These are phyloP conservation scores for Diaporthe sp. DNA, from an alignment of 2,329 filamentous ascomycete genomes.

Conservation along the genomic window DNA sequence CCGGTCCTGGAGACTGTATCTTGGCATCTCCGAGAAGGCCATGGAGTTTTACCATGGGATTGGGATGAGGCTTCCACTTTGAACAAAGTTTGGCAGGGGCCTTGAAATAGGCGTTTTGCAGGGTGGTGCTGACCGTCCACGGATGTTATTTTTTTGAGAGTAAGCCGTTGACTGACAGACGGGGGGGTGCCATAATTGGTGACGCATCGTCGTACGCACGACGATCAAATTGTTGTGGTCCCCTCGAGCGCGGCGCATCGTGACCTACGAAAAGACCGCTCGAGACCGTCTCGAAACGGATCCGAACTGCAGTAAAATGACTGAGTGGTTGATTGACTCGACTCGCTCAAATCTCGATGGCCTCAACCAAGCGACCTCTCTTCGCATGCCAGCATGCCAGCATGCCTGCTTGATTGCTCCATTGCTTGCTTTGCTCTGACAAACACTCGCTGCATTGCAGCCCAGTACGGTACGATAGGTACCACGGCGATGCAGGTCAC, in stretches of 20 bases:
- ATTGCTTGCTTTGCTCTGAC: conserved; percentile 9
- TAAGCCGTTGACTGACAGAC: not conserved
- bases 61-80: not conserved
- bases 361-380: not conserved
- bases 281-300: conserved; percentile 7
- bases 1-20: not conserved
- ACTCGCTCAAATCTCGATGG: conserved; percentile 26
- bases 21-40: conserved; percentile 5
- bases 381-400: not conserved
- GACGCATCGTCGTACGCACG: conserved; percentile 9
- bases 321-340: conserved; percentile 7
- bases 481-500: conserved; percentile 1
- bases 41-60: conserved; percentile 6
- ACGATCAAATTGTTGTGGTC: conserved; percentile 4
- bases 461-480: not conserved
- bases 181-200: not conserved
- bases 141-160: not conserved
- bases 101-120: not conserved
- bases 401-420: not conserved
- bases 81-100: conserved; percentile 20
- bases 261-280: conserved; percentile 1
- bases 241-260: conserved; percentile 6
- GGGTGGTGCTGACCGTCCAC: not conserved
- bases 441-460: conserved; percentile 21
- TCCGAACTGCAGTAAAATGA: conserved; percentile 7